Base-by-base conservation (phyloP, 2,329 filamentous ascomycete species). In the Emergomyces pasteurianus region DNA sequence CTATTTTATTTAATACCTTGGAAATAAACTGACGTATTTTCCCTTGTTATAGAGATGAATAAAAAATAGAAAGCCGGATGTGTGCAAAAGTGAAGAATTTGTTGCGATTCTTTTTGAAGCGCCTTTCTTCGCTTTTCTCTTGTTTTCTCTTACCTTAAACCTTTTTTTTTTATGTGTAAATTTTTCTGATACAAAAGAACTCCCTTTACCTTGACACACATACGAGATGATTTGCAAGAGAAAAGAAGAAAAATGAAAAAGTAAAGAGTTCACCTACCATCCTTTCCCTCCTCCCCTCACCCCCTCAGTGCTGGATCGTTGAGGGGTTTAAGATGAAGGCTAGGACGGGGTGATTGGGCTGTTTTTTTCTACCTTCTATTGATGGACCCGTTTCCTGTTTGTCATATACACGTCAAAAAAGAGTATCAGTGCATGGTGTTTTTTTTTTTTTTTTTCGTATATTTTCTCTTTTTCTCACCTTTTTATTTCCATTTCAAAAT, bases 391-490 rank as follows among this genome's bases (percentile, higher is more conserved):
- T n/a, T 59, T 52, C 43, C 42, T 18, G 16, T 28, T 28, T 47
- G 31, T 63, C 63, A 54, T 61, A 60, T 61, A 63, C 60, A 65
- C 57, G 47, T 54, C 38, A 60, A 38, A 53, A 60, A 31, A 58
- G 58, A 28, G 34, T 23, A 38, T 54, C 21, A 43, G 40, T 38
- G 31, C 38, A 40, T 23, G 52, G 52, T 38, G 52, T 54, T 60
- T 43, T n/a, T 62, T 56, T 60, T 60, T 61, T 56, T 58, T 66
- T 64, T 43, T 38, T 62, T n/a, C n/a, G n/a, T n/a, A n/a, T 60
- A 47, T 53, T 49, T 52, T 58, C 58, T 62, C 56, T 60, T 60
- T 61, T 56, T 58, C 66, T 64, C 38, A 40, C 60, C 60, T 62
- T 31, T 43, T 21, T 10, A 50, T 31, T 21, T 40, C 21, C 16